Evolutionary conservation across 768 basidiomycete genomes (phyloP).

Genomic region (Phylloporus rhodoxanthus): DNA sequence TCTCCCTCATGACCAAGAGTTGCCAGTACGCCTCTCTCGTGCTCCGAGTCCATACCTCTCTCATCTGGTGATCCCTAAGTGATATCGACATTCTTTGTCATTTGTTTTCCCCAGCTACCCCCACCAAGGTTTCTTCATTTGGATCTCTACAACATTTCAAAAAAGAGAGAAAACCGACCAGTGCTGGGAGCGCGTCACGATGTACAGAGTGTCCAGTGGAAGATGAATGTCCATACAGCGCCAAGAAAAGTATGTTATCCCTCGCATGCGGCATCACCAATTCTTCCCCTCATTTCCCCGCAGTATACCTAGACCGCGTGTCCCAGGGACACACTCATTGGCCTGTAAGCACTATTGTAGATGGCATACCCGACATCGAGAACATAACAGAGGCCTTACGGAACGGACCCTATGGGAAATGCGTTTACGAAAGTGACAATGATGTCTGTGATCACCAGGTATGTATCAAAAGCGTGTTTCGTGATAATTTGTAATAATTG

Average conservation of each 20-base stretch:
- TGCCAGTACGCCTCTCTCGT: conserved; percentile 61
- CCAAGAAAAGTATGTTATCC: conserved; percentile 63
- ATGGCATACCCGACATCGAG: conserved; percentile 83
- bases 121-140: conserved; percentile 74
- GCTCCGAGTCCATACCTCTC: neutral
- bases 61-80: conserved; percentile 35
- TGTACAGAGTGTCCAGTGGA: conserved; percentile 75
- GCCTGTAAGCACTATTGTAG: conserved; percentile 66
- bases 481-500: neutral
- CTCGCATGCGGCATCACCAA: neutral
- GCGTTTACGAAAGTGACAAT: conserved; percentile 81
- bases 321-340: conserved; percentile 42
- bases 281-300: neutral
- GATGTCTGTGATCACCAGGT: conserved; percentile 87
- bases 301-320: conserved; percentile 82
- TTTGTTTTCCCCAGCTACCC: conserved; percentile 63
- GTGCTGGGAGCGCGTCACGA: conserved; percentile 60
- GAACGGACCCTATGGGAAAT: conserved; percentile 68
- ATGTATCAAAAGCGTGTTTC: neutral
- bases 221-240: conserved; percentile 75
- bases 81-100: conserved; percentile 82
- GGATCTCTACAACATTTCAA: conserved; percentile 82
- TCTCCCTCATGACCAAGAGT: conserved; percentile 83
- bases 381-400: conserved; percentile 71
- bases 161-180: conserved; percentile 60